Base-by-base conservation (phyloP, 208 protist species). In the Acanthamoeba triangularis region DNA sequence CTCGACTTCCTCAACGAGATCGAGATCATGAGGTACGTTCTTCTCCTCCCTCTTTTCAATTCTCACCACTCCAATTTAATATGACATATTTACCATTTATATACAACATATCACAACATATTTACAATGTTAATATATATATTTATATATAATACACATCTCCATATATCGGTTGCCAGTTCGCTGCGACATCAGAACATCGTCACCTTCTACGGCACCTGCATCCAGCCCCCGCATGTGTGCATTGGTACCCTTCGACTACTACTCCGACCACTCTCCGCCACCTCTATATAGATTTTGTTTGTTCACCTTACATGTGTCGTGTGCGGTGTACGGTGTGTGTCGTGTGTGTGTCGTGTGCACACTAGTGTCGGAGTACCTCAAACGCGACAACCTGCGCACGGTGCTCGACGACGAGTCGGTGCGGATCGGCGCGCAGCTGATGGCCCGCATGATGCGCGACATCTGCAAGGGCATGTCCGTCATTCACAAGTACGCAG, bases 381-480 rank as follows among this genome's bases (percentile, higher is more conserved):
- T 94, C 35, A 74, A 94, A 44, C 90, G 90, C 13, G 67, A 94
- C n/a, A 94, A 80, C 90, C 47, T 94, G 28, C 90, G 90, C 25
- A 94, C 90, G 37, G 90, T 94, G 28, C 67, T 94, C n/a, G 90
- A 94, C 25, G 90, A 94, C 41, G 33, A 35, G 16, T 49, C 47
- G 28, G n/a, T 94, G 23, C 47, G 54, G 7, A 35, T 94, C 49
- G n/a, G 47, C 11, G 13, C 67, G 14, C 67, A 74, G 59, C 90
- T 94, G 44, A 16, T 52, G n/a, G 67, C 49, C 14, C 47, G 49
- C 44, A 94, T 94, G 90, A 41, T 82, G 25, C 37, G 59, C 25
- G 90, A 94, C 90, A 82, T 94, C 44, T 94, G 90, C 90, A 94
- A 82, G 54, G 90, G 90, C 61, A 74, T 92, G 85, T 35, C 85